Percentiles rank a stretch among this genome's conserved stretches.
Conservation (phyloP, 2,329 filamentous ascomycete species). For the Myriangium duriaei region DNA sequence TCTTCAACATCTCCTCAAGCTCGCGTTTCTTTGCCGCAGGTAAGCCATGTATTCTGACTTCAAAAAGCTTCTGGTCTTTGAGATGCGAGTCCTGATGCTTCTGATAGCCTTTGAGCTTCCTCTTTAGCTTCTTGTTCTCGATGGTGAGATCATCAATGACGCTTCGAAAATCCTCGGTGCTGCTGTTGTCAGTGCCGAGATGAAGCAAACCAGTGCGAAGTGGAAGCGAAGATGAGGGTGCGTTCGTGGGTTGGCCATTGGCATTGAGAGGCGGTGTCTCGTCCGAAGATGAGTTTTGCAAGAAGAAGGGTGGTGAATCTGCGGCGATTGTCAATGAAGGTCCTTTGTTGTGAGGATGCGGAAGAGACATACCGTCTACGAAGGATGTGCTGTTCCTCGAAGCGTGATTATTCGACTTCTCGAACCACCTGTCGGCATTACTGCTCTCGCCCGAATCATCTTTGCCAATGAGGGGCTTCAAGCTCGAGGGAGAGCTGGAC, state of each 20-base stretch:
- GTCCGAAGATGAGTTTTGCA: constrained; percentile 29
- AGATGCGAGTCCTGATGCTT: constrained; percentile 53
- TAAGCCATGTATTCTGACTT: constrained; percentile 66
- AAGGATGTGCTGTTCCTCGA: constrained; percentile 25
- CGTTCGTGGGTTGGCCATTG: neutral
- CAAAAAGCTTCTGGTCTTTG: constrained; percentile 66
- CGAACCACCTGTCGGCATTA: constrained; percentile 41
- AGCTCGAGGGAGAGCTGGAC: constrained; percentile 29
- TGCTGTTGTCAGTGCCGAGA: constrained; percentile 38
- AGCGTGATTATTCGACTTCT: constrained; percentile 38
- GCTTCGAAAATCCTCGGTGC: constrained; percentile 62
- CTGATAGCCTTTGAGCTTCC: constrained; percentile 59
- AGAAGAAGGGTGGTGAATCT: constrained; percentile 34
- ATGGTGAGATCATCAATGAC: constrained; percentile 82
- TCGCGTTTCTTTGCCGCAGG: constrained; percentile 62
- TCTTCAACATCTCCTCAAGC: constrained; percentile 58
- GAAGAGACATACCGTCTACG: constrained; percentile 27
- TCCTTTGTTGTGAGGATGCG: too few species aligned
- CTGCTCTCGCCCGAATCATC: constrained; percentile 39
- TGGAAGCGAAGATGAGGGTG: neutral
- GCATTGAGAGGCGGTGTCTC: constrained; percentile 15
- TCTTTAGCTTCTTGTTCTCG: constrained; percentile 67
- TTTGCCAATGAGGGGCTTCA: constrained; percentile 26
- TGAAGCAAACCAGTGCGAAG: constrained; percentile 24
- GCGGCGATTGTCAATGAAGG: constrained; percentile 6